Conservation (phyloP, 2,329 filamentous ascomycete genomes). For the Alternaria sp. region DNA sequence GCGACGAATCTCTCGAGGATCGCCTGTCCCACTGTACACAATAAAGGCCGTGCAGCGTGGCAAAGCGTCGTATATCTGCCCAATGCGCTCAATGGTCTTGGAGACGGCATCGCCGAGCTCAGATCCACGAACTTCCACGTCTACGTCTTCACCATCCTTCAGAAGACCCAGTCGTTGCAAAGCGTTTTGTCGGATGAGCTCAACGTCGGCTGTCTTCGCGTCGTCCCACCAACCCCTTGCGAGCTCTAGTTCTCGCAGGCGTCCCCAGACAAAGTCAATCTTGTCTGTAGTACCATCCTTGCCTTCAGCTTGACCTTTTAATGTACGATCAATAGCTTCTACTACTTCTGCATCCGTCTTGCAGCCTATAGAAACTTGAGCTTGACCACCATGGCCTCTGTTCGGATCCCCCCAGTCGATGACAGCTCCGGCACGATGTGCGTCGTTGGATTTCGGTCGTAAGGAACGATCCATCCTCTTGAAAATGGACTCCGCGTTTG, state of each 20-base stretch:
- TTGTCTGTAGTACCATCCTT: slow-evolving; percentile 59
- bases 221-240: slow-evolving; percentile 68
- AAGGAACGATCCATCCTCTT: slow-evolving; percentile 72
- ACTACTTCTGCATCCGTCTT: slow-evolving; percentile 67
- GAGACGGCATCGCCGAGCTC: slow-evolving; percentile 58
- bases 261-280: slow-evolving; percentile 70
- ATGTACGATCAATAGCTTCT: slow-evolving; percentile 61
- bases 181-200: slow-evolving; percentile 39
- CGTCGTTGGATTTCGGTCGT: slow-evolving; percentile 54
- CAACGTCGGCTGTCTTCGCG: slow-evolving; percentile 53
- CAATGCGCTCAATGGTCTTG: slow-evolving; percentile 62
- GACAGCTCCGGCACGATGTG: slow-evolving; percentile 68
- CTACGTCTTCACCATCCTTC: slow-evolving; percentile 25
- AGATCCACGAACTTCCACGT: slow-evolving; percentile 32
- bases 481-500: slow-evolving; percentile 87
- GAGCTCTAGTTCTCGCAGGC: slow-evolving; percentile 68
- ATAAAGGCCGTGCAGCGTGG: slow-evolving; percentile 69
- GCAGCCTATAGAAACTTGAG: slow-evolving; percentile 65
- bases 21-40: slow-evolving; percentile 71
- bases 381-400: slow-evolving; percentile 66
- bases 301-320: slow-evolving; percentile 58
- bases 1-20: slow-evolving; percentile 65
- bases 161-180: slow-evolving; percentile 36
- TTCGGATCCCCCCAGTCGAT: slow-evolving; percentile 90
- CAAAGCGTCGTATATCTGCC: slow-evolving; percentile 63